phyloP scores from a whole-genome alignment of 345 rosid genomes.

The Aquilaria malaccensis region DNA sequence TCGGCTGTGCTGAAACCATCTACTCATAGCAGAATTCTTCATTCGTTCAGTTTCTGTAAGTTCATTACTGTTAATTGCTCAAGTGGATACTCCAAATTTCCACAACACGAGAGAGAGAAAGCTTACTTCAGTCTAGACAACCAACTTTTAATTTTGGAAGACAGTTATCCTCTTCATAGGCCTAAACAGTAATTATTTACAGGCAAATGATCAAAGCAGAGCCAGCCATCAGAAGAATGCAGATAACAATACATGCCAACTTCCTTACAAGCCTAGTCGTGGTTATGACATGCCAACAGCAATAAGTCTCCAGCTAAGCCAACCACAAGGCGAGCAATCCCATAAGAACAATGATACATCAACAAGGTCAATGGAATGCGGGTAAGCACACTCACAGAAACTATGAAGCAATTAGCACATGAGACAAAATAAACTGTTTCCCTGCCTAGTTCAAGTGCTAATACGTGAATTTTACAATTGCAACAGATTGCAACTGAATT shows the following conservation, averaged over 20 bases:
- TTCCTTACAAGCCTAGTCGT: conserved; percentile 19
- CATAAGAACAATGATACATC: conserved; percentile 18
- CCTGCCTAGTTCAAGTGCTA: background rate
- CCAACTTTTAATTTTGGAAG: background rate
- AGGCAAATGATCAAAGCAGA: conserved; percentile 24
- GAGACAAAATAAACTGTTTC: conserved; percentile 6
- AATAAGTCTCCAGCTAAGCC: conserved; percentile 40
- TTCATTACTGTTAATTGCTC: background rate
- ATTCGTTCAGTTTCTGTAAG: background rate
- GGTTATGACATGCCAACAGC: conserved; percentile 29
- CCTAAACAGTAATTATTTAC: conserved; percentile 10
- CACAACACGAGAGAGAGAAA: too few relatives aligned
- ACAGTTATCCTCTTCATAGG: background rate
- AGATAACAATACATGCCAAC: conserved; percentile 14
- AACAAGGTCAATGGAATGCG: conserved; percentile 27
- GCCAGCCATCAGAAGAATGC: conserved; percentile 20
- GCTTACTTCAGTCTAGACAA: too few relatives aligned
- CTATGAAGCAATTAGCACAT: background rate
- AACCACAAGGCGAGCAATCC: conserved; percentile 25
- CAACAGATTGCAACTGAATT: conserved; percentile 32
- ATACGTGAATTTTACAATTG: conserved; percentile 9
- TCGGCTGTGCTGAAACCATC: background rate
- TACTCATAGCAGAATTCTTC: background rate
- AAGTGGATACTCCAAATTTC: background rate
- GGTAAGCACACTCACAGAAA: conserved; percentile 21